Evolutionary conservation across 1,284 basidiomycete species (phyloP).

Genomic region (Moniliophthora roreri): DNA sequence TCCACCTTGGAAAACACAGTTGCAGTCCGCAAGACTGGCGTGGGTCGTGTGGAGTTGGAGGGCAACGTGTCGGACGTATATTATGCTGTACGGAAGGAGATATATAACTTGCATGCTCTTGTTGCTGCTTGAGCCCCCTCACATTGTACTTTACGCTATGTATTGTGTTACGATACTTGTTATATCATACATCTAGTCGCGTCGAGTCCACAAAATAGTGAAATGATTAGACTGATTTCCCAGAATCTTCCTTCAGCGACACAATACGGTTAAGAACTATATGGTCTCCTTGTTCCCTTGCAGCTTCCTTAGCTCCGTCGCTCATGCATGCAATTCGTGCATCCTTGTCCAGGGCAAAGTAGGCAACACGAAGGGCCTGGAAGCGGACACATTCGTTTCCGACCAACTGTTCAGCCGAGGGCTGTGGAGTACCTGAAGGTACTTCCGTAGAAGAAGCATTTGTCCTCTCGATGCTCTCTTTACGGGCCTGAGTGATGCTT

Average conservation of each 20-base stretch:
- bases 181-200: not conserved
- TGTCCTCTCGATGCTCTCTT: constrained; percentile 67
- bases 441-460: constrained; percentile 53
- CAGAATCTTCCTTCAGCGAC: constrained; percentile 92
- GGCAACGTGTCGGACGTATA: constrained; percentile 88
- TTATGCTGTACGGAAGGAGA: constrained; percentile 82
- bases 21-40: constrained; percentile 83
- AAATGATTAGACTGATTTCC: constrained; percentile 59
- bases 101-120: constrained; percentile 87
- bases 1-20: constrained; percentile 72
- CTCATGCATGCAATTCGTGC: constrained; percentile 65
- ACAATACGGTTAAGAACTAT: constrained; percentile 94
- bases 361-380: constrained; percentile 95
- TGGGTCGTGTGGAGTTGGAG: constrained; percentile 85
- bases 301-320: constrained; percentile 46
- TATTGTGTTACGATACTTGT: not conserved
- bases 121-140: constrained; percentile 57
- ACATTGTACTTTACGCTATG: not conserved
- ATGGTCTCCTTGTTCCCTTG: constrained; percentile 65
- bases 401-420: constrained; percentile 79
- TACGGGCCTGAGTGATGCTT: constrained; percentile 63
- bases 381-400: constrained; percentile 95
- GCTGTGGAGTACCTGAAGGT: constrained; percentile 42
- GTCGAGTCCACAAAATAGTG: too few relatives aligned
- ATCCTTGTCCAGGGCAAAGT: constrained; percentile 93